These are phyloP conservation scores for Apophysomyces elegans DNA, from an alignment of 371 early-diverging fungal genomes.

Conservation along the genomic window DNA sequence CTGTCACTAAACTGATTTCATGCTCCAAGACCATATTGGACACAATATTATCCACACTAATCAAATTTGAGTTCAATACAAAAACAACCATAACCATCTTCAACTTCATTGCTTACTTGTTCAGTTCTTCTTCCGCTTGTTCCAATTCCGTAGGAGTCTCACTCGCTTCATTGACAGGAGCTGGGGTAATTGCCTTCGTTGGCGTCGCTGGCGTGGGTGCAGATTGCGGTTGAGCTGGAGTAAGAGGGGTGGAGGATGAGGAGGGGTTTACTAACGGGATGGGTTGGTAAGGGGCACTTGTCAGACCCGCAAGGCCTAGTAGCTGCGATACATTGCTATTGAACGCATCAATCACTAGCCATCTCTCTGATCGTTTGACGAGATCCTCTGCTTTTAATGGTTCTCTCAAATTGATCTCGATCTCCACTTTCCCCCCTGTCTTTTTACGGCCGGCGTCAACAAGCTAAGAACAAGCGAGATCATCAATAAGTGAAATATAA, in stretches of 20 bases:
- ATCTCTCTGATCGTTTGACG: slow-evolving; percentile 64
- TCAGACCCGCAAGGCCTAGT: slow-evolving; percentile 31
- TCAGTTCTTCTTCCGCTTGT: slow-evolving; percentile 56
- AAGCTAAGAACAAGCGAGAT: slow-evolving; percentile 43
- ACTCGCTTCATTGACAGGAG: background rate
- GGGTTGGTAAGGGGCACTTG: slow-evolving; percentile 19
- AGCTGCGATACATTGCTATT: slow-evolving; percentile 34
- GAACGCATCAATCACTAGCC: slow-evolving; percentile 70
- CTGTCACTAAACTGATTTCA: slow-evolving; percentile 61
- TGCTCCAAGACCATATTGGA: slow-evolving; percentile 81
- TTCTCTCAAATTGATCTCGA: slow-evolving; percentile 66
- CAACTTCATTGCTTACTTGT: slow-evolving; percentile 30
- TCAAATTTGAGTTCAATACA: too few relatives aligned
- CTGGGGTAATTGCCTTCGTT: background rate
- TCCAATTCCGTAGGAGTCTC: slow-evolving; percentile 39
- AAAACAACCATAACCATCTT: background rate
- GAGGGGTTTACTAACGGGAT: too few relatives aligned
- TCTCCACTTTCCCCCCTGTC: slow-evolving; percentile 74
- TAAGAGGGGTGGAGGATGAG: slow-evolving; percentile 7
- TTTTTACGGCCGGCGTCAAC: slow-evolving; percentile 65
- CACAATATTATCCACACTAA: slow-evolving; percentile 71
- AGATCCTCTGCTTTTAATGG: slow-evolving; percentile 71
- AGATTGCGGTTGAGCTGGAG: slow-evolving; percentile 6
- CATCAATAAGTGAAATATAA: background rate
- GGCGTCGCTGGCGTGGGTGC: background rate